A percentile compares a stretch with the other conserved stretches of the same genome.
Conservation (phyloP, 2,329 filamentous ascomycete species). For the Fusarium palustre region DNA sequence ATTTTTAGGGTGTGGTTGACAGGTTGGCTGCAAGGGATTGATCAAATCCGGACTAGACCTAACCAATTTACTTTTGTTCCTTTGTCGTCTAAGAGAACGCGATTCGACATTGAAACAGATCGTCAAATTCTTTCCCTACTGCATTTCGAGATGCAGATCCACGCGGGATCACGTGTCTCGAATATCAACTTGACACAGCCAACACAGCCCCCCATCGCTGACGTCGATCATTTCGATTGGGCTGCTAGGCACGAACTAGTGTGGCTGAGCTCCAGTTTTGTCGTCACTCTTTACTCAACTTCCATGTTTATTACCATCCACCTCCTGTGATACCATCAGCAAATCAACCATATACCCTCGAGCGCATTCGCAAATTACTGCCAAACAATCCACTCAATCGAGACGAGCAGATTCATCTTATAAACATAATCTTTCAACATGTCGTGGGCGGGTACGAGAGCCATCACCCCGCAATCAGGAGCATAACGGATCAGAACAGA, state of each 20-base stretch:
- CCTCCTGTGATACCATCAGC: slow-evolving; percentile 34
- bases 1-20: neutral
- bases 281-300: slow-evolving; percentile 47
- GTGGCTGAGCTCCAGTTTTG: slow-evolving; percentile 51
- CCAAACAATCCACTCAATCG: slow-evolving; percentile 16
- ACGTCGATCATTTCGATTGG: slow-evolving; percentile 51
- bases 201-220: slow-evolving; percentile 46
- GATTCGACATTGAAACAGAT: slow-evolving; percentile 14
- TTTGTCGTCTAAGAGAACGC: slow-evolving; percentile 11
- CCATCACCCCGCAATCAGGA: slow-evolving; percentile 45
- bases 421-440: slow-evolving; percentile 57
- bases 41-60: neutral
- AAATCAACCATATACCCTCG: slow-evolving; percentile 33
- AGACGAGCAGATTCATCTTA: slow-evolving; percentile 14
- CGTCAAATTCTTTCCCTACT: slow-evolving; percentile 10
- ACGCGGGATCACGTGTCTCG: slow-evolving; percentile 48
- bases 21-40: neutral
- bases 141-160: slow-evolving; percentile 4
- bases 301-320: slow-evolving; percentile 42
- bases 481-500: slow-evolving; percentile 14
- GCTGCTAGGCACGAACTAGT: slow-evolving; percentile 35
- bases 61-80: neutral
- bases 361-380: slow-evolving; percentile 28
- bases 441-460: slow-evolving; percentile 75
- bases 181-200: slow-evolving; percentile 33